phyloP scores from a whole-genome alignment of 352 stramenopile genomes.

The Globisporangium camurandrum region DNA sequence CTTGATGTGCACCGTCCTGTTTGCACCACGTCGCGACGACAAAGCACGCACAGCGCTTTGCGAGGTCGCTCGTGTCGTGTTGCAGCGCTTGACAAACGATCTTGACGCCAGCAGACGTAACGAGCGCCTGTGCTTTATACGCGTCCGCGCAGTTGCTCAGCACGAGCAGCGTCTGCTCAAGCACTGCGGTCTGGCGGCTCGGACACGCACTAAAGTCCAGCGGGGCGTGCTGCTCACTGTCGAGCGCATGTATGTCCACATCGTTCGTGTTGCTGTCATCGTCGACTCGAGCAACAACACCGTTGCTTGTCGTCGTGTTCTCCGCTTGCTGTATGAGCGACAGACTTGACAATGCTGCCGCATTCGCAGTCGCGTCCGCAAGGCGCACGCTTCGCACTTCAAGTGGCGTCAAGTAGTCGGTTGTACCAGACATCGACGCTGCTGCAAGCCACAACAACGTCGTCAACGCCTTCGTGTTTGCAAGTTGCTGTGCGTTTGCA shows the following conservation, averaged over 20 bases:
- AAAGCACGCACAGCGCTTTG: slow-evolving; percentile 63
- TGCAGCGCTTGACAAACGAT: slow-evolving; percentile 43
- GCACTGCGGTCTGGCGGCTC: slow-evolving; percentile 39
- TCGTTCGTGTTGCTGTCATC: slow-evolving; percentile 8
- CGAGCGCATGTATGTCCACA: slow-evolving; percentile 23
- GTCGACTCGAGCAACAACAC: neutral
- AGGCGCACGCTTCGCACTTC: slow-evolving; percentile 27
- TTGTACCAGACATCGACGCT: slow-evolving; percentile 25
- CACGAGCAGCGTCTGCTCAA: slow-evolving; percentile 62
- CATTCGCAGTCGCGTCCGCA: slow-evolving; percentile 14
- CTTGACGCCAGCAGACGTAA: slow-evolving; percentile 49
- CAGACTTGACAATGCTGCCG: neutral
- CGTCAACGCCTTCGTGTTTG: slow-evolving; percentile 25
- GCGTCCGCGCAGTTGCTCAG: slow-evolving; percentile 61
- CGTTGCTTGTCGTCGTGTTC: no score
- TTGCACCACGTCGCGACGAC: slow-evolving; percentile 61
- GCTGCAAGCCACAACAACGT: slow-evolving; percentile 43
- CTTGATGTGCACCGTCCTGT: slow-evolving; percentile 31
- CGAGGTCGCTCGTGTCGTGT: slow-evolving; percentile 61
- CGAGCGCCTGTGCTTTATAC: slow-evolving; percentile 25
- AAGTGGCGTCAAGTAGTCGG: slow-evolving; percentile 55
- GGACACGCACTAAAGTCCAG: slow-evolving; percentile 58
- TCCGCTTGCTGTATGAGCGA: neutral
- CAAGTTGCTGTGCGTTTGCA: slow-evolving; percentile 37
- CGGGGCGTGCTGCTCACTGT: no score